Base-by-base conservation (phyloP, 1,284 basidiomycete species). In the Cryptococcus depauperatus region DNA sequence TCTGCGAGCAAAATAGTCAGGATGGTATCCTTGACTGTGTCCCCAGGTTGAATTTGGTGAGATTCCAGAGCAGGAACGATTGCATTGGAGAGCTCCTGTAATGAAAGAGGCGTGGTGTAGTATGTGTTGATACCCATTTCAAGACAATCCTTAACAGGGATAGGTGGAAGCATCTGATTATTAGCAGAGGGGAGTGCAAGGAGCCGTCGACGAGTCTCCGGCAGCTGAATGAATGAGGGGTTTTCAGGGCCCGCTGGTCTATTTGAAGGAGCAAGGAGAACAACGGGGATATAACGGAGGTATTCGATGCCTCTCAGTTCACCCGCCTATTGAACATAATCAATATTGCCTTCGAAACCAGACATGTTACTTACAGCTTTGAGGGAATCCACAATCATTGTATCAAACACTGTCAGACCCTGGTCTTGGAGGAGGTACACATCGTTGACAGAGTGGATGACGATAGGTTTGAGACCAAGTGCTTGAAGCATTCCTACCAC, bases 1-100 rank as follows among this genome's bases (percentile, higher is more conserved):
- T 99, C 93, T 0, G 93, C 93, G 6, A 98, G 79, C n/a, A 98
- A 77, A 53, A 97, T 93, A 68, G 88, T 88, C 70, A 89, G 91
- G 5, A 83, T 79, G 16, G 88, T 79, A 58, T 96, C 88, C 66
- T 84, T 87, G 80, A 83, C 45, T 76, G 81, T 38, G 80, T 81
- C 52, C 79, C 69, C 84, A 0, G 87, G 86, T 52, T 83, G 85
- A 41, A 68, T 86, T 82, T 35, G 90, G 83, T 90, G 91, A 43
- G 85, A 87, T 68, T 98, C 95, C 45, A 99, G 78, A 0, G 95
- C 95, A 1, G 90, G 87, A 35, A 96, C 83, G 21, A 99, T 79
- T 5, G 92, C 92, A 30, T 91, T 85, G 6, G 86, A 83, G 8
- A 98, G 79, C 62, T 97, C 93, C 64, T 91, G 86, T 5, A 84